These are phyloP conservation scores for Litchi chinensis DNA, from an alignment of 345 rosid species.

Conservation along the genomic window DNA sequence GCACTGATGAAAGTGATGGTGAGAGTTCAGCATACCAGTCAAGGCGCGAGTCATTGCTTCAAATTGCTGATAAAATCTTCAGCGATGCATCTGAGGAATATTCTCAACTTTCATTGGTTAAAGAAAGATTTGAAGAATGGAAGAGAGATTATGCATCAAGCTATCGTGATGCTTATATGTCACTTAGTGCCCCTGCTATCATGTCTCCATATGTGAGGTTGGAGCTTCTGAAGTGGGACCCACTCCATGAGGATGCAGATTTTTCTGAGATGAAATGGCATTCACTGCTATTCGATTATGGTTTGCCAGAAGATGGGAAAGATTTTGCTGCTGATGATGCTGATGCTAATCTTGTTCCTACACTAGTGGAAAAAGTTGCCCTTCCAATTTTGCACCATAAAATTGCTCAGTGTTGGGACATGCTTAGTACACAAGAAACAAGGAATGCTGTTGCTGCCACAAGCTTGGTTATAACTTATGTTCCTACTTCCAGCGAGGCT, in stretches of 20 bases:
- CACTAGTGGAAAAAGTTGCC: constrained; percentile 86
- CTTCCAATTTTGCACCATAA: constrained; percentile 83
- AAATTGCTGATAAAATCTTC: constrained; percentile 75
- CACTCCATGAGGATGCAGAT: constrained; percentile 75
- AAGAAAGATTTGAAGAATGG: constrained; percentile 83
- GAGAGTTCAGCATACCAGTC: constrained; percentile 83
- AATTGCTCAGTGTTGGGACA: constrained; percentile 87
- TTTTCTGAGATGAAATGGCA: constrained; percentile 93
- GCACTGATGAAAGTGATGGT: constrained; percentile 95
- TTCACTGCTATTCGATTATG: constrained; percentile 76
- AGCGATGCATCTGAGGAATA: constrained; percentile 92
- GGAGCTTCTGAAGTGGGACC: constrained; percentile 95
- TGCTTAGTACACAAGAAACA: constrained; percentile 76
- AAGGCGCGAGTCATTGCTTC: constrained; percentile 62
- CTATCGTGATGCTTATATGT: constrained; percentile 92
- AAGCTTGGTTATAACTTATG: constrained; percentile 70
- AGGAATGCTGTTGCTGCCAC: constrained; percentile 86
- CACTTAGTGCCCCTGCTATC: constrained; percentile 78
- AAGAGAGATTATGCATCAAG: constrained; percentile 73
- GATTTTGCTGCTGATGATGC: constrained; percentile 67
- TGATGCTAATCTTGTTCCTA: constrained; percentile 87
- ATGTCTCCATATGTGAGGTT: constrained; percentile 91
- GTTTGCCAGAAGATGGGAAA: constrained; percentile 70
- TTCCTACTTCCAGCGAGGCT: constrained; percentile 76
- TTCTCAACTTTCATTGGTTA: constrained; percentile 77